Percentiles rank a stretch among this genome's conserved stretches.
Evolutionary conservation across 768 basidiomycete genomes (phyloP).

Genomic region (Collybia sordida): DNA sequence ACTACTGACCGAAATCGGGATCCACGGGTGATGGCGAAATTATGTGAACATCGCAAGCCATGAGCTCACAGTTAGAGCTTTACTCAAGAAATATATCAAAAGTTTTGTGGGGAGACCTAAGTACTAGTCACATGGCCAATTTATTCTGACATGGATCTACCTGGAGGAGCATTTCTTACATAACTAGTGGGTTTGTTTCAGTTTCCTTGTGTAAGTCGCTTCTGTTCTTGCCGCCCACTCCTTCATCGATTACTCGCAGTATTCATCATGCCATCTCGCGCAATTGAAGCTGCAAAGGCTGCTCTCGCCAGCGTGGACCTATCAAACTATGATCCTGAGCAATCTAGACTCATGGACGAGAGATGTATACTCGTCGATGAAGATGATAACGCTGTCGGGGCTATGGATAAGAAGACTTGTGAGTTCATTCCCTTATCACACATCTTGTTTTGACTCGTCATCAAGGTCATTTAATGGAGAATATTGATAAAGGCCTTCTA

Average conservation of each 20-base stretch:
- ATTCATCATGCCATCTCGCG: slow-evolving; percentile 53
- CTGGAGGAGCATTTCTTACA: too few species aligned
- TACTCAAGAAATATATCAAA: too few species aligned
- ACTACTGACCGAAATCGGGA: too few species aligned
- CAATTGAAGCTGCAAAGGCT: slow-evolving; percentile 59
- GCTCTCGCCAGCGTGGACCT: slow-evolving; percentile 76
- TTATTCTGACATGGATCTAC: too few species aligned
- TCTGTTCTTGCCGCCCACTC: too few species aligned
- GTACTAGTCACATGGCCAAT: too few species aligned
- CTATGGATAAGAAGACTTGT: slow-evolving; percentile 97
- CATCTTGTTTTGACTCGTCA: slow-evolving; percentile 3
- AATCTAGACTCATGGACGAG: slow-evolving; percentile 95
- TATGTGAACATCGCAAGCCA: too few species aligned
- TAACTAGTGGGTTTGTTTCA: too few species aligned
- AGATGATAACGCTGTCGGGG: slow-evolving; percentile 80
- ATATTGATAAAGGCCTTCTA: slow-evolving; percentile 89
- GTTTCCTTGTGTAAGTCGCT: too few species aligned
- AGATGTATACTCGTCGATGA: slow-evolving; percentile 91
- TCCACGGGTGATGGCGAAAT: too few species aligned
- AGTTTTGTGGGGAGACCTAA: too few species aligned
- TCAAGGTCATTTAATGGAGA: slow-evolving; percentile 95
- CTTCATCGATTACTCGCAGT: slow-evolving; percentile 1
- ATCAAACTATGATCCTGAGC: slow-evolving; percentile 85
- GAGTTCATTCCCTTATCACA: slow-evolving; percentile 27
- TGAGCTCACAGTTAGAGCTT: too few species aligned